A percentile compares a stretch with the other conserved stretches of the same genome.
Evolutionary conservation across 148 eudicot genomes (phyloP).

Genomic region (Fagopyrum tataricum): DNA sequence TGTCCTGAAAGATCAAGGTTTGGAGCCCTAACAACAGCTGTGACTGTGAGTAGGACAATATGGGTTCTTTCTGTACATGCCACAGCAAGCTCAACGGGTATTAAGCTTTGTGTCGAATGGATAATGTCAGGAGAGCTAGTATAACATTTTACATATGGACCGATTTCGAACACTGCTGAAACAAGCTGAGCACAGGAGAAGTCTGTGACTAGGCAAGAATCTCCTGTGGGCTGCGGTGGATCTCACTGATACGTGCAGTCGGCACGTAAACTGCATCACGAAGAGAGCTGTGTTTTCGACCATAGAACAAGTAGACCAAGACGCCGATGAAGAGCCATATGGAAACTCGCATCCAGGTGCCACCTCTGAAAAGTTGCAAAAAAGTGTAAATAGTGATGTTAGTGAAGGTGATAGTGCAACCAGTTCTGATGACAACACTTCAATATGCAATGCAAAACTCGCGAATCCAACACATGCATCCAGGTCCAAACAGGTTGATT

Average conservation of each 20-base stretch:
- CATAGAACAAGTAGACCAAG: slow-evolving; percentile 56
- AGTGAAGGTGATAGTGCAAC: not conserved
- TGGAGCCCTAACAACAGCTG: not conserved
- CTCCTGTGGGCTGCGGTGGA: slow-evolving; percentile 33
- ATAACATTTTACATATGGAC: not conserved
- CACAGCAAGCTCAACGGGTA: slow-evolving; percentile 8
- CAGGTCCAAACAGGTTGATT: no score
- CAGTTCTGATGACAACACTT: not conserved
- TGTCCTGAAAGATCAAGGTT: no score
- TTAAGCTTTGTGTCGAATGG: slow-evolving; percentile 1
- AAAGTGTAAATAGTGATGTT: not conserved
- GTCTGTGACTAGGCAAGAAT: slow-evolving; percentile 16
- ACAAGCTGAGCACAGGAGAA: not conserved
- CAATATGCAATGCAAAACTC: not conserved
- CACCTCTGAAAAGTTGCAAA: slow-evolving; percentile 31
- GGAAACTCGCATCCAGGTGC: slow-evolving; percentile 82
- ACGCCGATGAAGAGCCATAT: slow-evolving; percentile 66
- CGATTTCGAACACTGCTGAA: not conserved
- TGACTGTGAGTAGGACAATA: not conserved
- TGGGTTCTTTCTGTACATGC: not conserved
- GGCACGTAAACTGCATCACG: slow-evolving; percentile 76
- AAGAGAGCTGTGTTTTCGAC: slow-evolving; percentile 65
- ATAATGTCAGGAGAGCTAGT: not conserved
- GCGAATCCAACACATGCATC: not conserved
- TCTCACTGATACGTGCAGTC: slow-evolving; percentile 55